Base-by-base conservation (phyloP, 495 filamentous ascomycete genomes). In the Aspergillus heteromorphus region DNA sequence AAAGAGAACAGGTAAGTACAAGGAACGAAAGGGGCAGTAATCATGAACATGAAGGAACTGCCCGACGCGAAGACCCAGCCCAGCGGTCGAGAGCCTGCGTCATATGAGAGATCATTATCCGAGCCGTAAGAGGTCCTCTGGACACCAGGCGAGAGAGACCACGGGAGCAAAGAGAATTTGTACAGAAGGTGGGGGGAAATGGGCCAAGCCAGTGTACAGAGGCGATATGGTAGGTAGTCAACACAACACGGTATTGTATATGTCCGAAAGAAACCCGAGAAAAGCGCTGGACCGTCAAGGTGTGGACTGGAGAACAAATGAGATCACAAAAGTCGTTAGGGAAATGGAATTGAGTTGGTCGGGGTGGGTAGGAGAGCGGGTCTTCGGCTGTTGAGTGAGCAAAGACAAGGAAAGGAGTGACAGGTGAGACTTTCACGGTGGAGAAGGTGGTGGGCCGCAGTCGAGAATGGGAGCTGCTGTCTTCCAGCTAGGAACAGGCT, bases 31-130 rank as follows among this genome's bases (percentile, higher is more conserved):
- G 18, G 19, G 42, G 11, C 55, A 31, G 10, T 17, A 51, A 54
- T 34, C 45, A 55, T 59, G 14, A 53, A 51, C 9, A 18, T 43
- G 6, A 21, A 21, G 13, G 21, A 18, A n/a, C 38, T 40, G 40
- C 17, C 23, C 31, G 21, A 53, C 45, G 51, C 48, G 40, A 57
- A 58, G 29, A 49, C 36, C 51, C 49, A 47, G 48, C 17, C 49
- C n/a, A n/a, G n/a, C n/a, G n/a, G 47, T 54, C 48, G 29, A 30
- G 51, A 60, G 52, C 43, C 49, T 55, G 53, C 49, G 43, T 56
- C 53, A 21, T 59, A 23, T 49, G 49, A 57, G 14, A 52, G 29
- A 54, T 60, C 56, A 57, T 60, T 60, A 61, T 55, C 51, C 60
- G 23, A 59, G 55, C 17, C 56, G 36, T 64, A 25, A 55, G 21